Conservation (phyloP, 768 basidiomycete genomes). For the Lactarius sp. region DNA sequence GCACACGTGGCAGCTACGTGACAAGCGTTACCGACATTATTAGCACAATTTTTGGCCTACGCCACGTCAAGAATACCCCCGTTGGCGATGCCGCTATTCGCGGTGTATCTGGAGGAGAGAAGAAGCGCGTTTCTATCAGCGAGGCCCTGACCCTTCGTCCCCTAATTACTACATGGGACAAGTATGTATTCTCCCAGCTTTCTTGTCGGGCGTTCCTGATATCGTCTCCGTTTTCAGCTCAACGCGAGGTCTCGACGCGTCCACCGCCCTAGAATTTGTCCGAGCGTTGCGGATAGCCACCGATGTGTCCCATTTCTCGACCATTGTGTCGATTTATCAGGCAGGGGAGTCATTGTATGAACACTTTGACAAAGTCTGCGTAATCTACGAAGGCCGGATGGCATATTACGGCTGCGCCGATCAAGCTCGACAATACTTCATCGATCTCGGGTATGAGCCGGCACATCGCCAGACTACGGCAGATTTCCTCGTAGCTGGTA, state of each 20-base stretch:
- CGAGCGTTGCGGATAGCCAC: constrained; percentile 54
- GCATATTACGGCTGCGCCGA: constrained; percentile 68
- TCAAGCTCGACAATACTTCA: constrained; percentile 65
- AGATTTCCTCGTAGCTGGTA: constrained; percentile 50
- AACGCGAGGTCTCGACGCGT: constrained; percentile 48
- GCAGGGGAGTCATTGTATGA: constrained; percentile 64
- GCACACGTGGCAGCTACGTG: constrained; percentile 42
- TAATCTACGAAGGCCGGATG: constrained; percentile 69
- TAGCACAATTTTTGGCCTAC: constrained; percentile 69
- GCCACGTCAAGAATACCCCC: constrained; percentile 63
- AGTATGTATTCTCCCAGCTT: constrained; percentile 36
- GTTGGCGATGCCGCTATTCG: constrained; percentile 75
- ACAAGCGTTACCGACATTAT: constrained; percentile 47
- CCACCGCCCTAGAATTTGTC: constrained; percentile 56
- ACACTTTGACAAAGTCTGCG: constrained; percentile 75
- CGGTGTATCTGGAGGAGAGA: constrained; percentile 72
- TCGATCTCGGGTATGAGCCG: constrained; percentile 58
- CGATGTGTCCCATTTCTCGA: constrained; percentile 43
- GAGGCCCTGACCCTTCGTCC: constrained; percentile 64
- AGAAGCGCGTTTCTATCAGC: constrained; percentile 75
- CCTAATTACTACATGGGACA: constrained; percentile 71
- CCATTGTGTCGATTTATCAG: constrained; percentile 82
- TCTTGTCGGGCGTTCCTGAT: not conserved
- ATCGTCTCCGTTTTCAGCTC: constrained; percentile 33
- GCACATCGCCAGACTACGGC: constrained; percentile 54